Conservation (phyloP, 805 yeast genomes). For the Candida dendrica region DNA sequence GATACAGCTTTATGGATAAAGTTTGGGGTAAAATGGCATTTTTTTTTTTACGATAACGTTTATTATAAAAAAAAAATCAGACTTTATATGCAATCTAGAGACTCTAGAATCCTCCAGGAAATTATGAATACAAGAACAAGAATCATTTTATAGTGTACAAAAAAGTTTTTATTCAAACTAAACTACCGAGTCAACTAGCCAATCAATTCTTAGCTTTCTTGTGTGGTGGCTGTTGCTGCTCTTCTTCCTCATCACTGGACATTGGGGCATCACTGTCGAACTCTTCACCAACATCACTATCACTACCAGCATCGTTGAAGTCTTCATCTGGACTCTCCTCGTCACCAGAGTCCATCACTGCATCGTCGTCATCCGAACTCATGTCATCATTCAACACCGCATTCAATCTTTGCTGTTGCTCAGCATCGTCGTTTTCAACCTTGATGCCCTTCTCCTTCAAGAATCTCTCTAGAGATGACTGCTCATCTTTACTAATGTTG, state of each 20-base stretch:
- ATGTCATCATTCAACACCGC: constrained; percentile 61
- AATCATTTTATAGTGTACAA: too few species aligned
- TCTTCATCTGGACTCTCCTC: constrained; percentile 84
- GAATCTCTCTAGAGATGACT: constrained; percentile 66
- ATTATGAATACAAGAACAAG: too few species aligned
- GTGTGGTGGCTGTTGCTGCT: constrained; percentile 28
- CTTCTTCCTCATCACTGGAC: constrained; percentile 22
- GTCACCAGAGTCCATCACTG: constrained; percentile 67
- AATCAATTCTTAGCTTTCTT: constrained; percentile 26
- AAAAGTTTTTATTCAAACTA: too few species aligned
- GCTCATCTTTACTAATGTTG: constrained; percentile 86
- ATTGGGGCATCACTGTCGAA: constrained; percentile 55
- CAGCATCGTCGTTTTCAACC: constrained; percentile 83
- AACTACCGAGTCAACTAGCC: background rate
- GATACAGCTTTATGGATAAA: too few species aligned
- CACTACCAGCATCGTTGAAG: constrained; percentile 42
- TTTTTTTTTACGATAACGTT: too few species aligned
- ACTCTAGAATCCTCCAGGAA: too few species aligned
- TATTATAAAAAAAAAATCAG: too few species aligned
- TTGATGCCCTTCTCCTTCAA: constrained; percentile 70
- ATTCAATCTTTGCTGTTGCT: constrained; percentile 75
- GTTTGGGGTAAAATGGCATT: too few species aligned
- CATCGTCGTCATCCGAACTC: constrained; percentile 38
- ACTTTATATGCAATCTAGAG: too few species aligned
- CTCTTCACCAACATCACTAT: constrained; percentile 76